Evolutionary conservation across 2,329 filamentous ascomycete species (phyloP).

Genomic region (Xylariaceae sp.): DNA sequence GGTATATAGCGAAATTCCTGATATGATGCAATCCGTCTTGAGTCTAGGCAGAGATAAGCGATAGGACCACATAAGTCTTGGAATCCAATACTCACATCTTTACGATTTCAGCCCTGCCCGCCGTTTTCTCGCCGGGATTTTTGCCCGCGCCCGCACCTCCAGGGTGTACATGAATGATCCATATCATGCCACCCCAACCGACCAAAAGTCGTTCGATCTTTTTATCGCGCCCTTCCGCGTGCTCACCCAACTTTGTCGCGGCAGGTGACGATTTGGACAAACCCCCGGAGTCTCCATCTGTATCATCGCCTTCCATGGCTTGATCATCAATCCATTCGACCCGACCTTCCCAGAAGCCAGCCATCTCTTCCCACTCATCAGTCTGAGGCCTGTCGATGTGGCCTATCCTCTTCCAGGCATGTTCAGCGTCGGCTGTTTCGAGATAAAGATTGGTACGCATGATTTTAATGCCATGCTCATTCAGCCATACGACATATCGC

Average conservation of each 20-base stretch:
- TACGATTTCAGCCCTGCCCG: constrained; percentile 82
- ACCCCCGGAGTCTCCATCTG: constrained; percentile 34
- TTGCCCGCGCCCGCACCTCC: constrained; percentile 64
- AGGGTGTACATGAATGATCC: constrained; percentile 88
- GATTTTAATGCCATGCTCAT: constrained; percentile 95
- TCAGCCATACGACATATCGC: constrained; percentile 91
- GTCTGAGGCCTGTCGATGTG: constrained; percentile 87
- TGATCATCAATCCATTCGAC: constrained; percentile 91
- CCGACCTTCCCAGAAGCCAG: constrained; percentile 86
- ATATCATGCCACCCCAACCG: constrained; percentile 93
- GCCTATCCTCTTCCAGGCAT: constrained; percentile 90
- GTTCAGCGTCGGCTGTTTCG: constrained; percentile 70
- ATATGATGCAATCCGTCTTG: constrained; percentile 96
- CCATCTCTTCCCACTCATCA: constrained; percentile 93
- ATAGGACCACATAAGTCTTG: not conserved
- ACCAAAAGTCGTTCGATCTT: constrained; percentile 76
- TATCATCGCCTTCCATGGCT: constrained; percentile 69
- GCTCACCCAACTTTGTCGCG: constrained; percentile 43
- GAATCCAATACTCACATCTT: constrained; percentile 68
- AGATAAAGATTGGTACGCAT: constrained; percentile 87
- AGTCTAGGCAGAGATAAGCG: constrained; percentile 51
- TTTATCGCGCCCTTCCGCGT: constrained; percentile 42
- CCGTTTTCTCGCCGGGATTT: constrained; percentile 63
- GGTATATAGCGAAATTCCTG: constrained; percentile 94
- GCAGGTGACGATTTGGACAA: constrained; percentile 37